Evolutionary conservation across 179 eudicot species (phyloP).

Genomic region (Carnegiea gigantea): DNA sequence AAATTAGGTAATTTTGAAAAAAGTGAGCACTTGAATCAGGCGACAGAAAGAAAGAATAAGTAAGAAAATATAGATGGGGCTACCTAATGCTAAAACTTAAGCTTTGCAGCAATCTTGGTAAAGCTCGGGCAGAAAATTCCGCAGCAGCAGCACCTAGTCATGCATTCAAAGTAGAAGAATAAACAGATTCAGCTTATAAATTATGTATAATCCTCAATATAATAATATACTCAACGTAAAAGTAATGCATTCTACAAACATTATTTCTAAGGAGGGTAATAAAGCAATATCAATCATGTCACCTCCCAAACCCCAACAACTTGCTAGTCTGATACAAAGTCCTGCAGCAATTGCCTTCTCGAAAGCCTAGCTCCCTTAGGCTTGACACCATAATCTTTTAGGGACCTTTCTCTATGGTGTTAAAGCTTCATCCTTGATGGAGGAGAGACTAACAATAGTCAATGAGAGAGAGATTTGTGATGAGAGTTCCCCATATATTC

Average conservation of each 20-base stretch:
- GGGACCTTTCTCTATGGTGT: no score
- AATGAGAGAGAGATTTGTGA: no score
- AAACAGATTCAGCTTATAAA: not conserved
- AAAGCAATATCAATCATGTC: no score
- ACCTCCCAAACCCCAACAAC: not conserved
- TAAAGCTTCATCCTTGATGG: no score
- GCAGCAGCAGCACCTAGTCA: slow-evolving; percentile 90
- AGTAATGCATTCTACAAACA: not conserved
- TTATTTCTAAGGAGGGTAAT: not conserved
- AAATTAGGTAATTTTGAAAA: not conserved
- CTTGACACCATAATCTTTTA: not conserved
- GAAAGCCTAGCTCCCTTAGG: slow-evolving; percentile 7
- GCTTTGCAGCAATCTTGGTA: slow-evolving; percentile 61
- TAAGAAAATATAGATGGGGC: not conserved
- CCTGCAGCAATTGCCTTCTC: not conserved
- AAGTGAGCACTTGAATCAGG: not conserved
- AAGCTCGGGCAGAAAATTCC: slow-evolving; percentile 84
- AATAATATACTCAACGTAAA: no score
- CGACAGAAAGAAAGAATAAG: slow-evolving; percentile 1
- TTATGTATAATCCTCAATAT: not conserved
- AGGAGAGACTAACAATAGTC: no score
- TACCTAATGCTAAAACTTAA: slow-evolving; percentile 53
- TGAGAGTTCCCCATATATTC: no score
- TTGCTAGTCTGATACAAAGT: not conserved
- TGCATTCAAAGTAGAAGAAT: slow-evolving; percentile 11